Percentiles rank a stretch among this genome's conserved stretches.
These are phyloP conservation scores for Aspergillus aculeatus DNA, from an alignment of 2,329 filamentous ascomycete species.

Conservation along the genomic window DNA sequence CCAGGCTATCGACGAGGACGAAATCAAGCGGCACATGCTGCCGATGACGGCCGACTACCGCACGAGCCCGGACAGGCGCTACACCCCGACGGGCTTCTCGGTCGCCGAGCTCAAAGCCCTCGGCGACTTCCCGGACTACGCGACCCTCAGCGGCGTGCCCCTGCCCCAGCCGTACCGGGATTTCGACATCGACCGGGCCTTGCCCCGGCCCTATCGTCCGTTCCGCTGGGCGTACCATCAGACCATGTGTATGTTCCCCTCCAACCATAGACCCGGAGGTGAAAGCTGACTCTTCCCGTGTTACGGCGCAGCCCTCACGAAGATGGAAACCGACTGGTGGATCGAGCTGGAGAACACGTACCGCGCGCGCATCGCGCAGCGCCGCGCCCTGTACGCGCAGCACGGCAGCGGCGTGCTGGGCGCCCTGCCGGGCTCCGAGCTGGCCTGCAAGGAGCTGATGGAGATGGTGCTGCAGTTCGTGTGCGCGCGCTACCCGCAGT, in stretches of 20 bases:
- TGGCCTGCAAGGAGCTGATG: conserved; percentile 83
- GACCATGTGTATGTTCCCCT: conserved; percentile 72
- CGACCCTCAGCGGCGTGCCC: conserved; percentile 70
- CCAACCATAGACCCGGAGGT: too few relatives aligned
- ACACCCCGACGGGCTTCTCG: conserved; percentile 68
- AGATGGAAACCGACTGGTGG: conserved; percentile 82
- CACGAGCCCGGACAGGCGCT: conserved; percentile 41
- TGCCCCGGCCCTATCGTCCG: conserved; percentile 73
- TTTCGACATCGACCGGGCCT: conserved; percentile 68
- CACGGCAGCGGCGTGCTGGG: conserved; percentile 66
- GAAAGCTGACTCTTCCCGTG: too few relatives aligned
- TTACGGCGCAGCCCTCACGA: conserved; percentile 62
- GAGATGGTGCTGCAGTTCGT: conserved; percentile 81
- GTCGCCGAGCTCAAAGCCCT: conserved; percentile 66
- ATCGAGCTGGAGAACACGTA: conserved; percentile 82
- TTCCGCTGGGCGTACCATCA: conserved; percentile 85
- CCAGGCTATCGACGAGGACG: conserved; percentile 31
- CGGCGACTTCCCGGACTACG: conserved; percentile 78
- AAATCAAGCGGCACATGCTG: conserved; percentile 36
- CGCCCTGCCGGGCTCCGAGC: conserved; percentile 69
- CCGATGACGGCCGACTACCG: conserved; percentile 45
- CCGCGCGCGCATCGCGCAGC: conserved; percentile 63
- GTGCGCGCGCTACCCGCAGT: conserved; percentile 72
- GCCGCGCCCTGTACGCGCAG: conserved; percentile 62
- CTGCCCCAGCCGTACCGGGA: conserved; percentile 61